A percentile compares a stretch with the other conserved stretches of the same genome.
These are phyloP conservation scores for Nitzschia sp. DNA, from an alignment of 108 stramenopile genomes.

Conservation along the genomic window DNA sequence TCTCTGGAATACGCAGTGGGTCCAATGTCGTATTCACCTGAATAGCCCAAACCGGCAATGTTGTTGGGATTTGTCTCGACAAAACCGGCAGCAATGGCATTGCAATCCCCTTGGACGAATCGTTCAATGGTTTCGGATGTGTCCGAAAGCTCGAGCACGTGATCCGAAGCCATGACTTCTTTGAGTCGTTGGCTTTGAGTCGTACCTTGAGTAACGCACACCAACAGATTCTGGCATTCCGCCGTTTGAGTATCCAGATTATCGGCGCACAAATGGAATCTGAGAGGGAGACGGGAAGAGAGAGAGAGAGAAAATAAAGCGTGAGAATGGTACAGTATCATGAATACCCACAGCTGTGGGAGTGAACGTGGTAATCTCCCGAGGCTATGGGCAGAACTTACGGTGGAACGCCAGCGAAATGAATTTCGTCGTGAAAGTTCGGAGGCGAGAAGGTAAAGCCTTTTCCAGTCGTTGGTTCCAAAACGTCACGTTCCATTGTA, in stretches of 20 bases:
- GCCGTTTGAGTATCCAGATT: slow-evolving; percentile 7
- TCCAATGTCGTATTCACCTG: slow-evolving; percentile 27
- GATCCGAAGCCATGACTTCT: slow-evolving; percentile 22
- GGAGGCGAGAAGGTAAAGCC: slow-evolving; percentile 49
- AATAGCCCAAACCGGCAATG: slow-evolving; percentile 20
- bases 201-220: slow-evolving; percentile 37
- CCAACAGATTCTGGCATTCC: slow-evolving; percentile 26
- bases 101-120: slow-evolving; percentile 22
- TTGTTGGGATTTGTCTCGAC: background rate
- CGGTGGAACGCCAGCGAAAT: slow-evolving; percentile 26
- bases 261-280: slow-evolving; percentile 40
- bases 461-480: slow-evolving; percentile 17
- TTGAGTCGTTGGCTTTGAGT: background rate
- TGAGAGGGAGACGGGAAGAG: background rate
- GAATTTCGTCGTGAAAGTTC: slow-evolving; percentile 50
- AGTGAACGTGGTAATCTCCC: too few species aligned
- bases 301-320: background rate
- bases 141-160: slow-evolving; percentile 15
- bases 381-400: slow-evolving; percentile 5
- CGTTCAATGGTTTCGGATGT: background rate
- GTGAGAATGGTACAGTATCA: background rate
- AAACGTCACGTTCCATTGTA: slow-evolving; percentile 41
- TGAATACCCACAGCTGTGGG: background rate
- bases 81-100: slow-evolving; percentile 28
- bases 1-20: slow-evolving; percentile 19